These are phyloP conservation scores for Boechera retrofracta DNA, from an alignment of 345 rosid genomes.

Conservation along the genomic window DNA sequence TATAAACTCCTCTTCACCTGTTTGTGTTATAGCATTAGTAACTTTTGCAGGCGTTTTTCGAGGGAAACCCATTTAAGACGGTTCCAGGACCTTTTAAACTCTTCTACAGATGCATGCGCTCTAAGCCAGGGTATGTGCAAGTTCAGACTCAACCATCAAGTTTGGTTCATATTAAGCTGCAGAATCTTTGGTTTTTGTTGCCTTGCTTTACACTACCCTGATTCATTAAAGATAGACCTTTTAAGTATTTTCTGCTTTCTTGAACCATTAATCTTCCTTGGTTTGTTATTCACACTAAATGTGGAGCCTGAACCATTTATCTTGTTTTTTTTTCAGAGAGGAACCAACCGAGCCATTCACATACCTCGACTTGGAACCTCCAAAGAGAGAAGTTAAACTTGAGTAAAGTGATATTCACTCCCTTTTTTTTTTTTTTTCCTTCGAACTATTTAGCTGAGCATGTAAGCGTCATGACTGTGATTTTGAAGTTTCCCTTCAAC, in stretches of 20 bases:
- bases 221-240: conserved; percentile 14
- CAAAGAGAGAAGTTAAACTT: conserved; percentile 68
- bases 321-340: conserved; percentile 61
- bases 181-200: neutral
- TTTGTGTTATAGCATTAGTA: neutral
- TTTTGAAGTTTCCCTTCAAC: conserved; percentile 25
- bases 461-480: conserved; percentile 20
- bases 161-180: conserved; percentile 18
- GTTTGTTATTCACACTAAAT: neutral
- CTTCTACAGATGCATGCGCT: conserved; percentile 92
- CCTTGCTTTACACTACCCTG: neutral
- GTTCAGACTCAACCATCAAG: conserved; percentile 3
- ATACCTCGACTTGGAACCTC: conserved; percentile 83
- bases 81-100: conserved; percentile 98
- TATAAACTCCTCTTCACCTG: neutral
- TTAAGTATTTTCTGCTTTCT: conserved; percentile 6
- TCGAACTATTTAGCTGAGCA: conserved; percentile 8
- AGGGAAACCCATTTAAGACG: conserved; percentile 97
- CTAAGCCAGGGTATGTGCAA: conserved; percentile 86
- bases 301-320: conserved; percentile 30
- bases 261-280: neutral
- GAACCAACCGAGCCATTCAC: conserved; percentile 89
- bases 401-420: conserved; percentile 51
- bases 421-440: neutral
- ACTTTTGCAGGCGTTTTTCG: conserved; percentile 78